These are phyloP conservation scores for Lachnellula willkommii DNA, from an alignment of 2,329 filamentous ascomycete species.

Conservation along the genomic window DNA sequence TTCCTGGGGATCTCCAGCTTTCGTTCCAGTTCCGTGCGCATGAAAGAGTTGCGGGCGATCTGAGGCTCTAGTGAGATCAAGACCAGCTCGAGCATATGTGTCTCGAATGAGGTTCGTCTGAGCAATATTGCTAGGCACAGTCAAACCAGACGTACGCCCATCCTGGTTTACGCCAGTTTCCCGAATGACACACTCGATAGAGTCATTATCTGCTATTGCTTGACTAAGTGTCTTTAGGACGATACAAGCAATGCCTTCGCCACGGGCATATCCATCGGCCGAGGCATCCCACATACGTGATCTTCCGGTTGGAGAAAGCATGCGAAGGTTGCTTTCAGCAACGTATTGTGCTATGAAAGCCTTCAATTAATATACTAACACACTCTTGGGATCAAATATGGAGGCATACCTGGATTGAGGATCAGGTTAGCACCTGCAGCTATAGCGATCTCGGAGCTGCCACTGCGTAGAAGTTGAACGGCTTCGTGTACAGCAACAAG, in stretches of 20 bases:
- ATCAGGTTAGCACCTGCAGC: constrained; percentile 12
- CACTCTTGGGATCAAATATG: too few relatives aligned
- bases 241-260: constrained; percentile 52
- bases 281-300: constrained; percentile 8
- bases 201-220: constrained; percentile 40
- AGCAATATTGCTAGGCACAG: constrained; percentile 7
- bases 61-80: neutral
- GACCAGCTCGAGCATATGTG: neutral
- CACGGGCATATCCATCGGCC: constrained; percentile 13
- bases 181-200: constrained; percentile 49
- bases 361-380: too few relatives aligned
- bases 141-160: constrained; percentile 46
- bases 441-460: neutral
- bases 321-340: too few relatives aligned
- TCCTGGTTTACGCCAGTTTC: constrained; percentile 33
- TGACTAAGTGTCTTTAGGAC: constrained; percentile 51
- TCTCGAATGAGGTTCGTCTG: neutral
- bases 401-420: constrained; percentile 9
- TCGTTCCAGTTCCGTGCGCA: neutral
- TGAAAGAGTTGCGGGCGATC: neutral
- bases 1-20: constrained; percentile 11
- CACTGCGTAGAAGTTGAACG: neutral
- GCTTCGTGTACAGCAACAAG: constrained; percentile 32
- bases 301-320: too few relatives aligned
- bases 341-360: too few relatives aligned